phyloP scores from a whole-genome alignment of 176 grass and related monocot genomes.

The Dactylis glomerata region DNA sequence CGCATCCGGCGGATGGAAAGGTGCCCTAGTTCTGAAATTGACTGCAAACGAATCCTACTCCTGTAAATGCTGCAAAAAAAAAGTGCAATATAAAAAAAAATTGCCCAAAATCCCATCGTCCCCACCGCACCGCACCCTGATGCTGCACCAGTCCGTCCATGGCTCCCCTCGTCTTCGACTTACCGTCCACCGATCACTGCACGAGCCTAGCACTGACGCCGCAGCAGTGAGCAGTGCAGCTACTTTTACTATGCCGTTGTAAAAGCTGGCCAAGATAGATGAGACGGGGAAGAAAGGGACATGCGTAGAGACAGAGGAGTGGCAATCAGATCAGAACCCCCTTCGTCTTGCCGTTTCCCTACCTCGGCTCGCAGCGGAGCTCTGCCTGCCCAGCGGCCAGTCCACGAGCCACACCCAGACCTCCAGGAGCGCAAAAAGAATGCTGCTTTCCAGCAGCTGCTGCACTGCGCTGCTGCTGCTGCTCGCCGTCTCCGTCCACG shows the following conservation, averaged over 20 bases:
- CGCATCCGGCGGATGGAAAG: no score
- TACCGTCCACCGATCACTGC: background rate
- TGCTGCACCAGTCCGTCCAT: background rate
- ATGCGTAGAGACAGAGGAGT: background rate
- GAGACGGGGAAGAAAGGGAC: background rate
- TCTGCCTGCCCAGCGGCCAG: background rate
- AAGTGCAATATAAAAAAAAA: no score
- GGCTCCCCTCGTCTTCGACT: background rate
- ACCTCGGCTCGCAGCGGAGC: background rate
- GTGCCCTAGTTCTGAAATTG: no score
- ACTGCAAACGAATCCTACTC: no score
- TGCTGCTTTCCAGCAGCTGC: slow-evolving; percentile 20
- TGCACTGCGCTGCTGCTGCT: slow-evolving; percentile 3
- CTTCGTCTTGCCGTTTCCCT: slow-evolving; percentile 19
- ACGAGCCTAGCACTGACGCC: background rate
- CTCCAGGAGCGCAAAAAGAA: background rate
- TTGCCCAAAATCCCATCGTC: background rate
- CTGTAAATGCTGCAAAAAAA: no score
- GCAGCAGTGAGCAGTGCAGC: background rate
- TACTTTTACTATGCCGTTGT: background rate
- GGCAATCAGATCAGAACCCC: background rate
- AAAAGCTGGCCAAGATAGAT: background rate
- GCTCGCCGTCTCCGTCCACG: background rate
- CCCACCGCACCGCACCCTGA: background rate
- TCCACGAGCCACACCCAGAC: background rate